These are phyloP conservation scores for Coprinellus aureogranulatus DNA, from an alignment of 768 basidiomycete genomes.

Conservation along the genomic window DNA sequence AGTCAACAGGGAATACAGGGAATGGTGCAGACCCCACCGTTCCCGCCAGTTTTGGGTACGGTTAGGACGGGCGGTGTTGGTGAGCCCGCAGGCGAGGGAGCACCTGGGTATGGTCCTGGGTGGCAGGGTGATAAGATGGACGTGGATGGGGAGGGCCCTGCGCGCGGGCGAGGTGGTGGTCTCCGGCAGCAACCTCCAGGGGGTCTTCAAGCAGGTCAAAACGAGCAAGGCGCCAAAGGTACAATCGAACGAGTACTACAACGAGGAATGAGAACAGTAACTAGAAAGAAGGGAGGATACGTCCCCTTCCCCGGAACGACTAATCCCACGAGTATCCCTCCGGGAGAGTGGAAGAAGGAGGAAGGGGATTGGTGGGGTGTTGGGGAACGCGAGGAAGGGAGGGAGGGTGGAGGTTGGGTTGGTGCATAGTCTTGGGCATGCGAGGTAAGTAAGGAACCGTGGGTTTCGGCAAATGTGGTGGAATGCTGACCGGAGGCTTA, in stretches of 20 bases:
- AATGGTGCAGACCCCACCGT: constrained; percentile 2
- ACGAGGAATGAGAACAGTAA: background rate
- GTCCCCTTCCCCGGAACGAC: constrained; percentile 36
- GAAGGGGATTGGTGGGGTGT: constrained; percentile 82
- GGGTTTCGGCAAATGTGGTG: too few relatives aligned
- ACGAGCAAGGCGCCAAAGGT: too few relatives aligned
- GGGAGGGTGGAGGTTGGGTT: constrained; percentile 25
- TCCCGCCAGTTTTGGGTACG: constrained; percentile 8
- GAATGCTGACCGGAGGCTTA: too few relatives aligned
- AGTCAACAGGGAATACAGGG: too few relatives aligned
- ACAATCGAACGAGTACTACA: background rate
- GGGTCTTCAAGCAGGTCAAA: too few relatives aligned
- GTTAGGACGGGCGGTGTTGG: constrained; percentile 7
- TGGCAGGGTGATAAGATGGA: background rate
- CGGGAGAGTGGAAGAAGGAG: constrained; percentile 60
- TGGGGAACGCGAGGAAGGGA: constrained; percentile 64
- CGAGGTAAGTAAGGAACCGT: constrained; percentile 51
- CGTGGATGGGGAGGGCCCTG: too few relatives aligned
- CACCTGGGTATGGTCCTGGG: too few relatives aligned
- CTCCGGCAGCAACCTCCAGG: too few relatives aligned
- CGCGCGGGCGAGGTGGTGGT: too few relatives aligned
- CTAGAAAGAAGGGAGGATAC: background rate
- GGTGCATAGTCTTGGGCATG: constrained; percentile 79
- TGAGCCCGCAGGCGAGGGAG: background rate
- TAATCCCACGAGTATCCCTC: constrained; percentile 41